These are phyloP conservation scores for Dioscorea zingiberensis DNA, from an alignment of 106 monocot genomes.

Conservation along the genomic window DNA sequence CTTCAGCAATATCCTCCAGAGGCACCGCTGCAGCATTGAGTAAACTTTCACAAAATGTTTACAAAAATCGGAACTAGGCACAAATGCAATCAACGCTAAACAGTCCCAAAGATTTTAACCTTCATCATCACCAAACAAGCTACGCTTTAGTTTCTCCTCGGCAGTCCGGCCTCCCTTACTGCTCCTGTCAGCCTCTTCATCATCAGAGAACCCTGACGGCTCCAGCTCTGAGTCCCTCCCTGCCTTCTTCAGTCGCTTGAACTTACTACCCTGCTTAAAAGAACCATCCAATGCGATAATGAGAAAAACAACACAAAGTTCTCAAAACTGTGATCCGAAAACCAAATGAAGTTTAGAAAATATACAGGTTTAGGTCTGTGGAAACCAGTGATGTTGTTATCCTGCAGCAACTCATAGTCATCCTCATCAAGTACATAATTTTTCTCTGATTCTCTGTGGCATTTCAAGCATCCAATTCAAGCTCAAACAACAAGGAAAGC, in stretches of 20 bases:
- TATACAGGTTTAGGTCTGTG: conserved; percentile 68
- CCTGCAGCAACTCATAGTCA: conserved; percentile 91
- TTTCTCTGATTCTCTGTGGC: conserved; percentile 65
- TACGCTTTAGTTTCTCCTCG: conserved; percentile 86
- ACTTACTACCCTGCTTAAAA: conserved; percentile 54
- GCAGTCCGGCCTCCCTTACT: conserved; percentile 51
- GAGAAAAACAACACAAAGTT: neutral
- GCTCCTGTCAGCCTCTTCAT: conserved; percentile 59
- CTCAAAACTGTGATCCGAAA: neutral
- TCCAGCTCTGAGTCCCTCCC: conserved; percentile 50
- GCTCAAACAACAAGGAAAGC: too few species aligned
- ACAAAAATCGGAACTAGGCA: neutral
- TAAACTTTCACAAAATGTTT: neutral
- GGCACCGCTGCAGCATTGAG: conserved; percentile 36
- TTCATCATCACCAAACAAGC: conserved; percentile 94
- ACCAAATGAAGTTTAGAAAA: neutral
- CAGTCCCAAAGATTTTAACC: conserved; percentile 25
- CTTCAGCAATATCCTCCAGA: conserved; percentile 93
- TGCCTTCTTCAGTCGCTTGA: conserved; percentile 94
- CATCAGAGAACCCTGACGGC: conserved; percentile 77
- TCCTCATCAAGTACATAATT: conserved; percentile 91
- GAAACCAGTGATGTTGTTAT: conserved; percentile 84
- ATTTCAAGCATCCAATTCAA: neutral
- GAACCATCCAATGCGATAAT: neutral
- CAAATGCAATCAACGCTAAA: neutral